These are phyloP conservation scores for Truncatella angustata DNA, from an alignment of 2,329 filamentous ascomycete species.

Conservation along the genomic window DNA sequence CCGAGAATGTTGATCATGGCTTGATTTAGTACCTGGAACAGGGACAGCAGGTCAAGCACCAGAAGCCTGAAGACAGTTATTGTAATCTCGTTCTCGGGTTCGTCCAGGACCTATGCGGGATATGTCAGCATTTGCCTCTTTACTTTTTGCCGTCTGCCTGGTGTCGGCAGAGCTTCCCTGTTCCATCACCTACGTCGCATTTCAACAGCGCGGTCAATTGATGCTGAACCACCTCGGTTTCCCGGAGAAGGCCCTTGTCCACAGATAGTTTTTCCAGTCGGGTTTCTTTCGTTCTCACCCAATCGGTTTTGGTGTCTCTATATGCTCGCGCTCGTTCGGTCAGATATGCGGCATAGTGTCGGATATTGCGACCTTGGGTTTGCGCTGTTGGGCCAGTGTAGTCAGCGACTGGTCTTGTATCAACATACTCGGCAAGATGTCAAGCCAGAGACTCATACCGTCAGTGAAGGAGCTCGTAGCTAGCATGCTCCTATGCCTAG, in stretches of 20 bases:
- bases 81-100: slow-evolving; percentile 95
- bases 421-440: too few relatives aligned
- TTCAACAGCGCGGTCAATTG: slow-evolving; percentile 83
- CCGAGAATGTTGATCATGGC: slow-evolving; percentile 95
- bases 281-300: slow-evolving; percentile 79
- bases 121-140: slow-evolving; percentile 7
- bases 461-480: slow-evolving; percentile 91
- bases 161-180: too few relatives aligned
- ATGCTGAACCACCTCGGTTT: slow-evolving; percentile 86
- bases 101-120: slow-evolving; percentile 69
- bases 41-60: slow-evolving; percentile 81
- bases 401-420: slow-evolving; percentile 19
- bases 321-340: slow-evolving; percentile 79
- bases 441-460: too few relatives aligned
- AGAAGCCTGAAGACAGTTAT: slow-evolving; percentile 89
- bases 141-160: neutral
- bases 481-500: slow-evolving; percentile 78
- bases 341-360: slow-evolving; percentile 86
- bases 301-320: slow-evolving; percentile 82
- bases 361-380: slow-evolving; percentile 91
- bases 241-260: slow-evolving; percentile 86
- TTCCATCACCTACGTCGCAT: slow-evolving; percentile 75
- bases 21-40: slow-evolving; percentile 96
- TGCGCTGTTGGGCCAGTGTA: slow-evolving; percentile 60
- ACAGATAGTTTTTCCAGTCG: slow-evolving; percentile 82